Conservation (phyloP, 306 rosid genomes). For the Gillenia trifoliata region DNA sequence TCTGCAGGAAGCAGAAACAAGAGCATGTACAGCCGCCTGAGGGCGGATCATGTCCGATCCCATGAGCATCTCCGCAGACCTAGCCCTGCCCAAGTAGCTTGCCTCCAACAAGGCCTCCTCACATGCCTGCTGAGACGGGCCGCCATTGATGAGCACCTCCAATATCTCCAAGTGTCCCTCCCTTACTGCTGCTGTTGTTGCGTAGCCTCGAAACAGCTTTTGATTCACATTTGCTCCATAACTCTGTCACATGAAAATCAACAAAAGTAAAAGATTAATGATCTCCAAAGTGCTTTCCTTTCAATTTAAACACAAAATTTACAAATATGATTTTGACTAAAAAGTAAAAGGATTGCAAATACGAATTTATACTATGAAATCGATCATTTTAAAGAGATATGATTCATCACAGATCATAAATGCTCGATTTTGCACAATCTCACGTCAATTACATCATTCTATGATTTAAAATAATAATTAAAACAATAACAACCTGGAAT, state of each 20-base stretch:
- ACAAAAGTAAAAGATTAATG: not conserved
- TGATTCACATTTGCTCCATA: constrained; percentile 51
- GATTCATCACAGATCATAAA: not conserved
- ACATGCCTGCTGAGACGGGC: constrained; percentile 56
- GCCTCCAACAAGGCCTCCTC: constrained; percentile 72
- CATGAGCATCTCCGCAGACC: constrained; percentile 47
- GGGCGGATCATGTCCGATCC: constrained; percentile 47
- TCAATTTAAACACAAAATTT: not conserved
- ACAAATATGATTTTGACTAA: too few relatives aligned
- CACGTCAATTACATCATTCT: not conserved
- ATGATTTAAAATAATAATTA: not conserved
- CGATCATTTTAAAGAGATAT: not conserved
- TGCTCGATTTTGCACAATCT: not conserved
- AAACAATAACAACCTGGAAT: not conserved
- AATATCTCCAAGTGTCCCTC: constrained; percentile 42
- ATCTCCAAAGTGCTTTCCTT: not conserved
- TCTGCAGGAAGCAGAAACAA: constrained; percentile 57
- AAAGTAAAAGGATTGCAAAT: not conserved
- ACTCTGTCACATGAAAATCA: constrained; percentile 26
- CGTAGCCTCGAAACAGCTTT: constrained; percentile 54
- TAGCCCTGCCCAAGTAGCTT: constrained; percentile 41
- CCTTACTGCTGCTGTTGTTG: constrained; percentile 56
- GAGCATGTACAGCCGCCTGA: constrained; percentile 44
- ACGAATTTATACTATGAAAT: not conserved
- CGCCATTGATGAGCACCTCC: constrained; percentile 46